Conservation (phyloP, 257 asterid genomes). For the Primulina huaijiensis region DNA sequence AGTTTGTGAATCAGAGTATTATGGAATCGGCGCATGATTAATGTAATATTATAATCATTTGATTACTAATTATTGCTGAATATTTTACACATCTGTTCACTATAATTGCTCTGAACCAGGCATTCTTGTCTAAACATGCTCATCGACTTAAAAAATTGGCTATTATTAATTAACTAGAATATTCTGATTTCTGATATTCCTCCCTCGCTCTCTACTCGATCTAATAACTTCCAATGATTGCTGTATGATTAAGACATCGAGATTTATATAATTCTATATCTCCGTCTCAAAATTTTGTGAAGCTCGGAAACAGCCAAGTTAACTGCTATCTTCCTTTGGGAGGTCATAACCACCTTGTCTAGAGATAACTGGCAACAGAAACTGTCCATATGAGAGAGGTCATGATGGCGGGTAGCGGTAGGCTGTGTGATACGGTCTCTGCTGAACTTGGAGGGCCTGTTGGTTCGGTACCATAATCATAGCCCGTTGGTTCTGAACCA, state of each 20-base stretch:
- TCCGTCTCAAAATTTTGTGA: slow-evolving; percentile 43
- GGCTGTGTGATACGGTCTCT: slow-evolving; percentile 35
- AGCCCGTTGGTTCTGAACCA: slow-evolving; percentile 49
- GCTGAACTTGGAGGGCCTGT: slow-evolving; percentile 74
- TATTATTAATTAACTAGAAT: slow-evolving; percentile 35
- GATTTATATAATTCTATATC: slow-evolving; percentile 32
- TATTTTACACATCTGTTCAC: slow-evolving; percentile 29
- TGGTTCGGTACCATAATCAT: slow-evolving; percentile 63
- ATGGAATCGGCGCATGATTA: slow-evolving; percentile 3
- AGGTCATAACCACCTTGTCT: slow-evolving; percentile 37
- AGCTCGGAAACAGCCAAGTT: slow-evolving; percentile 37
- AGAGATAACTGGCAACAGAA: slow-evolving; percentile 43
- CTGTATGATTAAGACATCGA: slow-evolving; percentile 44
- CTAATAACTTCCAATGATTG: slow-evolving; percentile 39
- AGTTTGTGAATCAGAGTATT: not conserved
- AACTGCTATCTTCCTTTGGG: slow-evolving; percentile 37
- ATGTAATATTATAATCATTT: slow-evolving; percentile 23
- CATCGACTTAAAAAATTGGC: slow-evolving; percentile 45
- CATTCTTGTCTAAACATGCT: slow-evolving; percentile 41
- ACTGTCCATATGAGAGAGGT: slow-evolving; percentile 40
- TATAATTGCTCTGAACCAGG: slow-evolving; percentile 26
- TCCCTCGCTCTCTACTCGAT: slow-evolving; percentile 48
- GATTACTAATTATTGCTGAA: slow-evolving; percentile 27
- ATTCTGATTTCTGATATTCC: slow-evolving; percentile 36
- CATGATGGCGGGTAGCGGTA: slow-evolving; percentile 32